A percentile compares a stretch with the other conserved stretches of the same genome.
phyloP scores from a whole-genome alignment of 2,329 filamentous ascomycete genomes.

The Pestalotiopsis sp. region DNA sequence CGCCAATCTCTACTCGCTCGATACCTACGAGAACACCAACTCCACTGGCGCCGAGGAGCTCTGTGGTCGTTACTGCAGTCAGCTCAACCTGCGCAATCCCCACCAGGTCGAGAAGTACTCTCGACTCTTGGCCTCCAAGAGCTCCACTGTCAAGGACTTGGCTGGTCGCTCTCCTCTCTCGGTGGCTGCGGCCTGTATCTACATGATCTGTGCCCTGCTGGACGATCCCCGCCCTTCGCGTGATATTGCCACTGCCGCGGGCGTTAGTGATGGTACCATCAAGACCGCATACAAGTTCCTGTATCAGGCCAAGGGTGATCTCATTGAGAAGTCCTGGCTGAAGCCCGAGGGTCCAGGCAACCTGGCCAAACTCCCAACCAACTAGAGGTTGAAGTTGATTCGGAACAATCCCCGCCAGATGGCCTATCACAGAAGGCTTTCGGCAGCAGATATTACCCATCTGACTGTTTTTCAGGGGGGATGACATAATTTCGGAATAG shows the following conservation, averaged over 20 bases:
- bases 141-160: slow-evolving; percentile 76
- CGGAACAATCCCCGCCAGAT: background rate
- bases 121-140: slow-evolving; percentile 75
- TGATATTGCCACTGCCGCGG: slow-evolving; percentile 81
- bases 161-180: slow-evolving; percentile 93
- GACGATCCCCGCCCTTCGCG: slow-evolving; percentile 79
- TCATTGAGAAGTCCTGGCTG: slow-evolving; percentile 79
- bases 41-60: slow-evolving; percentile 83
- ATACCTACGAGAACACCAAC: slow-evolving; percentile 72
- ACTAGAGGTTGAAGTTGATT: slow-evolving; percentile 34
- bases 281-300: slow-evolving; percentile 93
- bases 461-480: background rate
- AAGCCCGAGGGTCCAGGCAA: slow-evolving; percentile 67
- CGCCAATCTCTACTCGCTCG: slow-evolving; percentile 58
- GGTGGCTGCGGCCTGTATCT: slow-evolving; percentile 93
- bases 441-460: background rate
- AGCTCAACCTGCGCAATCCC: slow-evolving; percentile 72
- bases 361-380: slow-evolving; percentile 69
- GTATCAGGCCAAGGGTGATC: slow-evolving; percentile 70
- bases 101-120: slow-evolving; percentile 80
- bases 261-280: slow-evolving; percentile 95
- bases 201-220: slow-evolving; percentile 89
- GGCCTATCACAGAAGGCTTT: too few species aligned
- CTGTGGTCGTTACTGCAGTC: slow-evolving; percentile 86
- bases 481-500: background rate